These are phyloP conservation scores for Populus hybrid DNA, from an alignment of 441 rosid genomes.

Conservation along the genomic window DNA sequence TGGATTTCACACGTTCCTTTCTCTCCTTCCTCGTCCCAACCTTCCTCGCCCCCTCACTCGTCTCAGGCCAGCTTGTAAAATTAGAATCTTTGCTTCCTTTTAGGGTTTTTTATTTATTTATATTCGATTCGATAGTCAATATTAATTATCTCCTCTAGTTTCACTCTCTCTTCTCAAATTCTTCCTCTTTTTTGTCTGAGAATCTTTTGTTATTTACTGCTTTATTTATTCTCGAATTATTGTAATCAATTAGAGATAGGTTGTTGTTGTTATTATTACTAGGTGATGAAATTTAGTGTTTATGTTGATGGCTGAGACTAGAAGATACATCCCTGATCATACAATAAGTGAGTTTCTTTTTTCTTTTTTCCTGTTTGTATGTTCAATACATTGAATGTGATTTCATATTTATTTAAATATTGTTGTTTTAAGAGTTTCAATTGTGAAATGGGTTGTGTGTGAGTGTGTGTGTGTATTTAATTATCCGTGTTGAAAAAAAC, in stretches of 20 bases:
- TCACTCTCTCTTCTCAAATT: background rate
- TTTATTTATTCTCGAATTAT: background rate
- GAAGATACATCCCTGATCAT: conserved; percentile 35
- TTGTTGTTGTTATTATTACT: background rate
- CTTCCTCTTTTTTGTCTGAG: background rate
- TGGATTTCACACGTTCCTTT: conserved; percentile 22
- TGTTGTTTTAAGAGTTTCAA: background rate
- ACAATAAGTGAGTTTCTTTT: conserved; percentile 26
- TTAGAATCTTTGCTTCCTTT: background rate
- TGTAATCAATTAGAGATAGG: background rate
- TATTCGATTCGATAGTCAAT: background rate
- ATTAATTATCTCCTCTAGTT: background rate
- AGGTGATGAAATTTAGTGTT: conserved; percentile 15
- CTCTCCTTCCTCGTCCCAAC: background rate
- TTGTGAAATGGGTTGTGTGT: too few species aligned
- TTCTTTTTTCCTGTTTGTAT: background rate
- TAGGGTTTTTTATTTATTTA: background rate
- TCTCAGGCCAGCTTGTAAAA: background rate
- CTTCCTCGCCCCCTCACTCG: background rate
- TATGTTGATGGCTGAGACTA: conserved; percentile 41
- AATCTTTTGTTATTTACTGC: background rate
- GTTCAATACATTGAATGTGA: background rate
- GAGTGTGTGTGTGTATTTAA: background rate
- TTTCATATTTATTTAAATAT: background rate
- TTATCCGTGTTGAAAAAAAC: background rate